Base-by-base conservation (phyloP, 2,329 filamentous ascomycete species). In the Pseudogymnoascus sp. region DNA sequence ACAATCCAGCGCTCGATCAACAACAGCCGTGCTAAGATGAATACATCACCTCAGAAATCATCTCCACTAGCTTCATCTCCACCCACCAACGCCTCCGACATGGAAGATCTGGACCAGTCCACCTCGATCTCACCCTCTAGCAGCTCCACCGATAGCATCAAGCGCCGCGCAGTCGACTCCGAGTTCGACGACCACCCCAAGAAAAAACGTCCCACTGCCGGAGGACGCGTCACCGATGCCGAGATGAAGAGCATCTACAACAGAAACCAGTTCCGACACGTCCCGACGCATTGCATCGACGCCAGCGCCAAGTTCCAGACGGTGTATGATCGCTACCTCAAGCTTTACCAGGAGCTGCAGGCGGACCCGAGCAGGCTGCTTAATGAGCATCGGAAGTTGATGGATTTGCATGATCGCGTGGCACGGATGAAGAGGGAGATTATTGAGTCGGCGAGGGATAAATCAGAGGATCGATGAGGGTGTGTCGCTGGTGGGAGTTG, bases 61-160 rank as follows among this genome's bases (percentile, higher is more conserved):
- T 87, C 85, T 8, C 85, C 84, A 3, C 75, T 87, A 16, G 84
- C 84, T n/a, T 84, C 83, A 1, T 87, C 84, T 6, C 83, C 84
- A 11, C 84, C 84, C 0, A 86, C 84, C 6, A 87, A 87, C 65
- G 85, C 83, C 0, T 86, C 84, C 1, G 84, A 87, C 63, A 73
- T 86, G 38, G 83, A 85, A 31, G 71, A 75, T 49, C 73, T 71
- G 19, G 69, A 68, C 14, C 66, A 66, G 33, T 69, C 69, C 4
- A 67, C 68, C 23, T 64, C 61, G 6, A 41, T 52, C 21, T 72
- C 70, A 1, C 65, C 68, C 4, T 71, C 45, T n/a, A 55, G 45
- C 29, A 55, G 45, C 26, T 33, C 45, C 5, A 55, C 45, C 5
- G 45, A 33, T 6, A 55, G 45, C n/a, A 55, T 55, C n/a, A 55